A percentile compares a stretch with the other conserved stretches of the same genome.
These are phyloP conservation scores for Hymenoscyphus occultus DNA, from an alignment of 2,329 filamentous ascomycete genomes.

Conservation along the genomic window DNA sequence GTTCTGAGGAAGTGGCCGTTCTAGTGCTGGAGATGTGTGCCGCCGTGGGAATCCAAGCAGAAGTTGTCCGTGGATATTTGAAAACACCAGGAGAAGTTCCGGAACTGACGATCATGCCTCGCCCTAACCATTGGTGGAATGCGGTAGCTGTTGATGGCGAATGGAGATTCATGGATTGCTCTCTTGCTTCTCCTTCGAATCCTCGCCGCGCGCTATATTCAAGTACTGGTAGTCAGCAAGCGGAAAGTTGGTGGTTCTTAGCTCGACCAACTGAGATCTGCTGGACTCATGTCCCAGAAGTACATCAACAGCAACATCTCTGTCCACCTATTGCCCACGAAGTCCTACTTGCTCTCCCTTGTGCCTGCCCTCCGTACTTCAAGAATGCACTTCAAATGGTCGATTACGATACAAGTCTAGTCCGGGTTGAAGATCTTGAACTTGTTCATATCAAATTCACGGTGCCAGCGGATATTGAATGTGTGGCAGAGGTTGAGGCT, in stretches of 20 bases:
- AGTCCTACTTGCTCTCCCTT: slow-evolving; percentile 79
- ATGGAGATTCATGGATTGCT: slow-evolving; percentile 96
- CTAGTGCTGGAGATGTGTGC: slow-evolving; percentile 91
- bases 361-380: slow-evolving; percentile 85
- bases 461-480: slow-evolving; percentile 85
- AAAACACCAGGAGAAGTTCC: slow-evolving; percentile 83
- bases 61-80: slow-evolving; percentile 84
- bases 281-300: slow-evolving; percentile 91
- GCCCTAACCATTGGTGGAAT: slow-evolving; percentile 97
- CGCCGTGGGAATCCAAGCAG: slow-evolving; percentile 82
- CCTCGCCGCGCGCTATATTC: slow-evolving; percentile 78
- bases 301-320: slow-evolving; percentile 87
- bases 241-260: slow-evolving; percentile 95
- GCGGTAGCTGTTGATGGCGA: slow-evolving; percentile 87
- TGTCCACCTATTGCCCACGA: slow-evolving; percentile 85
- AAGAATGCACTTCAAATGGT: slow-evolving; percentile 74
- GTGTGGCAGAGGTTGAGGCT: slow-evolving; percentile 88
- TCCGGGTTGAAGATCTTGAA: slow-evolving; percentile 85
- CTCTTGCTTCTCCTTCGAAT: slow-evolving; percentile 85
- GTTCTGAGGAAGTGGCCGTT: slow-evolving; percentile 83
- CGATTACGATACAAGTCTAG: slow-evolving; percentile 86
- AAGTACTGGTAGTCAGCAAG: slow-evolving; percentile 62
- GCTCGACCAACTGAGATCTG: slow-evolving; percentile 82
- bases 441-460: slow-evolving; percentile 87
- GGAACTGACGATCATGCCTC: slow-evolving; percentile 78